Conservation (phyloP, 2,329 filamentous ascomycete species). For the Pseudocercospora cruenta region DNA sequence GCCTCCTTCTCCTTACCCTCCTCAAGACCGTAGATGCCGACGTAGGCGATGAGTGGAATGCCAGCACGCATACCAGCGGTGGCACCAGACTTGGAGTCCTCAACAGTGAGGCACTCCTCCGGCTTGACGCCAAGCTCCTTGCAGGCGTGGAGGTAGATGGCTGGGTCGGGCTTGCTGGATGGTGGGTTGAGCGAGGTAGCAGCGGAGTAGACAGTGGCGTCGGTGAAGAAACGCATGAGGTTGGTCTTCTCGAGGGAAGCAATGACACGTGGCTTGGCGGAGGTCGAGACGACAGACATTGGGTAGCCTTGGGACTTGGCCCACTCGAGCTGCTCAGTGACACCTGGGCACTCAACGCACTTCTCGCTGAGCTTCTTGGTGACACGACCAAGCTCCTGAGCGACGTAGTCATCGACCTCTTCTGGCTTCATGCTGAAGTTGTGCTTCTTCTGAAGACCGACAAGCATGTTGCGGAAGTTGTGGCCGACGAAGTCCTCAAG, state of each 20-base stretch:
- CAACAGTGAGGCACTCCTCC: constrained; percentile 75
- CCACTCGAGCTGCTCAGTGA: constrained; percentile 67
- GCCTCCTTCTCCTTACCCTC: constrained; percentile 65
- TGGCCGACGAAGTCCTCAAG: constrained; percentile 88
- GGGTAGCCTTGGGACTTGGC: constrained; percentile 63
- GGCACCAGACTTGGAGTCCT: constrained; percentile 86
- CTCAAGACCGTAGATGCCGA: constrained; percentile 72
- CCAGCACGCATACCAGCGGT: constrained; percentile 75
- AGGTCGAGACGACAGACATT: constrained; percentile 80
- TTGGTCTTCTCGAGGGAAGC: constrained; percentile 79
- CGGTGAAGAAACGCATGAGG: constrained; percentile 78
- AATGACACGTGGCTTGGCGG: constrained; percentile 74
- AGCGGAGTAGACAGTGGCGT: constrained; percentile 77
- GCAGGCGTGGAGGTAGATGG: constrained; percentile 80
- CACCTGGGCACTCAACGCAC: constrained; percentile 43
- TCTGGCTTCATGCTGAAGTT: constrained; percentile 69
- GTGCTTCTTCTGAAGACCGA: constrained; percentile 73
- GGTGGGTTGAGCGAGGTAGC: constrained; percentile 76
- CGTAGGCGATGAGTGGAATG: constrained; percentile 82
- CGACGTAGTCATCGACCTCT: constrained; percentile 75
- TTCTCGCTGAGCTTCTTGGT: constrained; percentile 69
- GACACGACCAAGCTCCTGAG: constrained; percentile 78
- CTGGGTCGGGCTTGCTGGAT: constrained; percentile 89
- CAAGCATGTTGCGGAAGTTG: constrained; percentile 93
- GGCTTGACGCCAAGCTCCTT: constrained; percentile 72